Evolutionary conservation across 1,284 basidiomycete genomes (phyloP).

Genomic region (Ceratobasidium sp.): DNA sequence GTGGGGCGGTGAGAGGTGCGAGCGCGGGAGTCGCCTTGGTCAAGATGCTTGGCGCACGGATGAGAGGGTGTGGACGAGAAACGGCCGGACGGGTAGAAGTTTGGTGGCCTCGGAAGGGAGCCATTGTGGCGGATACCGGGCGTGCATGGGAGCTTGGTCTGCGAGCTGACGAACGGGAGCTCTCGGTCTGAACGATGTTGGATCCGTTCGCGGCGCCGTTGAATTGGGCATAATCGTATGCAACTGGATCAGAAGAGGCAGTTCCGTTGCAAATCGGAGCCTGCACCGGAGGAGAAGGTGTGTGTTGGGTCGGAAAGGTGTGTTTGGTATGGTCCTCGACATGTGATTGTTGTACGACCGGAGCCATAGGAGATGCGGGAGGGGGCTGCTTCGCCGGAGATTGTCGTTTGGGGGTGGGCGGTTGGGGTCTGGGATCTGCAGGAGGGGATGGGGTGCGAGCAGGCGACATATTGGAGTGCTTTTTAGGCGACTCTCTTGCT

Average conservation of each 20-base stretch:
- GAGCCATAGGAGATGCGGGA: neutral
- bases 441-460: neutral
- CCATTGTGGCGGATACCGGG: constrained; percentile 9
- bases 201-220: constrained; percentile 7
- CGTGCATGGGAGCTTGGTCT: constrained; percentile 15
- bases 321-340: constrained; percentile 40
- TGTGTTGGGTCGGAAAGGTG: constrained; percentile 33
- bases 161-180: constrained; percentile 1
- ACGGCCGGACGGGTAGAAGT: neutral
- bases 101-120: constrained; percentile 7
- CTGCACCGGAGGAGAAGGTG: constrained; percentile 6
- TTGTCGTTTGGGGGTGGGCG: neutral
- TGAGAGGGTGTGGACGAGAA: constrained; percentile 33
- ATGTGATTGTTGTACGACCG: constrained; percentile 26
- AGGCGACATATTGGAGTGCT: constrained; percentile 30
- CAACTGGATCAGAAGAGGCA: neutral
- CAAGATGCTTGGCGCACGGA: constrained; percentile 28
- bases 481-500: constrained; percentile 21
- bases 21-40: constrained; percentile 33
- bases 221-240: constrained; percentile 28
- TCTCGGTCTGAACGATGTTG: neutral
- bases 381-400: neutral
- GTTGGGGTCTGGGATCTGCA: neutral
- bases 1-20: constrained; percentile 32
- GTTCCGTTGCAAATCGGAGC: neutral